Base-by-base conservation (phyloP, 805 yeast species). In the Babjeviella inositovora region DNA sequence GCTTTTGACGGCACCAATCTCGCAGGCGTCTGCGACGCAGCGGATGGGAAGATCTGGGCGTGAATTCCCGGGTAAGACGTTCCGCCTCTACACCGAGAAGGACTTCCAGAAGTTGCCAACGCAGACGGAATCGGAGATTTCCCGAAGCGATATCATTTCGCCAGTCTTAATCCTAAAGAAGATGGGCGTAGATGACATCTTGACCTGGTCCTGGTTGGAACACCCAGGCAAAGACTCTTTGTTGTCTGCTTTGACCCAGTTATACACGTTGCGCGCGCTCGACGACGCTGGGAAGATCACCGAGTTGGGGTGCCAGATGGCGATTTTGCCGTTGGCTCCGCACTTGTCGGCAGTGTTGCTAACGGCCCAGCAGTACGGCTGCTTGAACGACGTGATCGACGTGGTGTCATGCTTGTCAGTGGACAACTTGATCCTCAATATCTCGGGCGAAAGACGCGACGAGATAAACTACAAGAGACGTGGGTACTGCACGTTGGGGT, bases 21-120 rank as follows among this genome's bases (percentile, higher is more conserved):
- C 97, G 0, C 81, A 77, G 38, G 93, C 97, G 0, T 77, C 93
- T 18, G 98, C 97, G 0, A 67, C 79, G 17, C 99, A 90, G 53
- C 59, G 99, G 48, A 71, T 85, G 21, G 99, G 99, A 45, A 79
- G 99, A 60, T 97, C 99, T n/a, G 99, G 99, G 31, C 81, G 99
- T 68, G 97, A 90, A 50, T 62, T 70, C 10, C 68, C 76, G 15
- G 99, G 99, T 20, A 87, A 87, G 44, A 80, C 90, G 20, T 90
- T 60, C 47, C 53, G 97, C 28, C 50, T 90, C 17, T 90, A 75
- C 44, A 70, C 79, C 23, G 97, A 87, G 35, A 42, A 51, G 2
- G 74, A 79, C 28, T 87, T 66, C 36, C 28, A 45, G 4, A 61
- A 61, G 31, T 51, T 90, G 25, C 71, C 76, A 1, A 52, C 57